These are phyloP conservation scores for Nosema granulosis DNA, from an alignment of 371 early-diverging fungal species.

Conservation along the genomic window DNA sequence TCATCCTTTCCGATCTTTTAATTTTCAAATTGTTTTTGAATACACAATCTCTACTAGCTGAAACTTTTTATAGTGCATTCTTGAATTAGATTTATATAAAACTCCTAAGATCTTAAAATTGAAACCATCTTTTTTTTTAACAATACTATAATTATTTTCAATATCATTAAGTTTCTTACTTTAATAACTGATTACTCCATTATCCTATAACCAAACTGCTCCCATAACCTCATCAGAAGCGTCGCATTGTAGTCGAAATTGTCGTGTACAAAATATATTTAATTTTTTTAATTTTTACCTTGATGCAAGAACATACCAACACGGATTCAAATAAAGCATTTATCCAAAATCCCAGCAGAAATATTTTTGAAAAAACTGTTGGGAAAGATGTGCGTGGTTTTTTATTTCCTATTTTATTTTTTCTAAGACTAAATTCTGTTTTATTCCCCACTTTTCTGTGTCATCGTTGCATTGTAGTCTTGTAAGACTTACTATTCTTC, in stretches of 20 bases:
- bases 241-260: neutral
- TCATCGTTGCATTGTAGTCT: neutral
- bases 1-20: neutral
- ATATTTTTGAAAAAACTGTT: neutral
- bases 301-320: too few species aligned
- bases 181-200: neutral
- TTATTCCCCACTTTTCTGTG: neutral
- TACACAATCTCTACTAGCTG: neutral
- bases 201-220: neutral
- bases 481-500: neutral
- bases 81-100: neutral
- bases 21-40: neutral
- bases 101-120: neutral
- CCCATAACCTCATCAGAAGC: neutral
- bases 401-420: neutral
- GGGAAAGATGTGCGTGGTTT: neutral
- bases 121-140: neutral
- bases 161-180: neutral
- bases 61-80: neutral
- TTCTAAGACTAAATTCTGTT: neutral
- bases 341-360: too few species aligned
- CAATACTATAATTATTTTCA: neutral
- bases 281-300: too few species aligned
- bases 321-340: too few species aligned
- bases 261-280: neutral